Conservation (phyloP, 2,329 filamentous ascomycete species). For the Diplodia corticola region DNA sequence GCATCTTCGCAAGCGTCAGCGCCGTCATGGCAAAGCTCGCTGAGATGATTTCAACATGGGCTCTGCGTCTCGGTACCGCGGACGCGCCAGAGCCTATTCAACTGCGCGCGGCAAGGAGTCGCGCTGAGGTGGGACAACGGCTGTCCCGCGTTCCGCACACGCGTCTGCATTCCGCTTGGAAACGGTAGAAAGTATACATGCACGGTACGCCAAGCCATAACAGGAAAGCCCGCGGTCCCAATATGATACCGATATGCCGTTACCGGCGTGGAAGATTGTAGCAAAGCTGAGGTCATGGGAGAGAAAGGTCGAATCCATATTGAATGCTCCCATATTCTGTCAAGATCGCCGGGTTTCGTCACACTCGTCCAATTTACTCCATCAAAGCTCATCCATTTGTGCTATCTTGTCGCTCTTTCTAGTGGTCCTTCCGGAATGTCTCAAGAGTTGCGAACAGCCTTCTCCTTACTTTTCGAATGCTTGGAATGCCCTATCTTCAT, state of each 20-base stretch:
- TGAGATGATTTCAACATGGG: neutral
- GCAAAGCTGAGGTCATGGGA: neutral
- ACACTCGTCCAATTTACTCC: neutral
- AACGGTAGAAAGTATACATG: neutral
- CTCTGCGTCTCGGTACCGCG: neutral
- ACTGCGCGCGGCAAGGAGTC: neutral
- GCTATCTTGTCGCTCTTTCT: neutral
- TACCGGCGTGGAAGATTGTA: neutral
- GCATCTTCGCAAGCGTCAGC: neutral
- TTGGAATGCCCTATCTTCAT: conserved; percentile 12
- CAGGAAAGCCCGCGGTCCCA: neutral
- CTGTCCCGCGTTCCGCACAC: conserved; percentile 4
- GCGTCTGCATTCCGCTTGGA: neutral
- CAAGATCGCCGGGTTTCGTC: neutral
- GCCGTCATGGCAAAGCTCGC: neutral
- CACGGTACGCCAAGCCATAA: neutral
- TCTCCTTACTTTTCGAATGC: conserved; percentile 3
- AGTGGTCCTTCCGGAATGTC: conserved; percentile 7
- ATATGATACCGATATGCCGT: neutral
- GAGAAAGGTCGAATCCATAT: neutral
- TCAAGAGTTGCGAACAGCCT: conserved; percentile 1
- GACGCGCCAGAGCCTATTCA: neutral
- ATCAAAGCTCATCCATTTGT: neutral
- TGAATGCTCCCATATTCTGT: neutral
- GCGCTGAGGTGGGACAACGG: neutral